Evolutionary conservation across 306 rosid genomes (phyloP), one percentile per base, ranked within the genome.

Genomic region (Cicer yamashitae): DNA sequence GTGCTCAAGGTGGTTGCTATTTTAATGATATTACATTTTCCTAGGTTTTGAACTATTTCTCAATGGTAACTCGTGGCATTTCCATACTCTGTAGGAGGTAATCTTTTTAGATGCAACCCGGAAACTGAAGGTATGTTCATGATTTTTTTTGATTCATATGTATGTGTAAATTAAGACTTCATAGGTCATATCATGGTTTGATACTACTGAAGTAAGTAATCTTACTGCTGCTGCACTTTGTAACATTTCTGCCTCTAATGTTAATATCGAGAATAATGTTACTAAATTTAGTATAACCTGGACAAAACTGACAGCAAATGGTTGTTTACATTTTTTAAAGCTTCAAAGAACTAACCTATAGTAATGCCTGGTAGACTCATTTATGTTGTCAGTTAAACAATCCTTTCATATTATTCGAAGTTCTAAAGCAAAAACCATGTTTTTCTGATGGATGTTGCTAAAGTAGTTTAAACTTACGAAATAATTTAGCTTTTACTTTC

Each of bases 1-100:
- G 92, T 93, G 53, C 76, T 90, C 79, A 90, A 93, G 98, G 96
- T 91, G 76, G 75, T 89, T 79, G 76, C 75, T 79, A 74, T 69
- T 81, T 80, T 47, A 30, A 60, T 53, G 72, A 7, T 59, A 72
- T 68, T 71, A 66, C 17, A 73, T 25, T 78, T 83, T 78, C 70
- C 67, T 64, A 37, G 61, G 48, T 72, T 57, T 75, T 40, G 51
- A 59, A 73, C 18, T 76, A 66, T 74, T 77, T 57, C 71, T 73
- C 78, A 64, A 6, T 45, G 47, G 53, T 87, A 77, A 83, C 81
- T 34, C 17, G 22, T 14, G 81, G 46, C 20, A 7, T 83, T 87
- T 81, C 80, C 41, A 77, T 84, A 14, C 48, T 84, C 40, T 86
- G 80, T 71, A 90, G 96, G 98, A 93, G 84, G 68, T 89, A 75